phyloP scores from a whole-genome alignment of 208 protist species.

The Leishmania arabica region DNA sequence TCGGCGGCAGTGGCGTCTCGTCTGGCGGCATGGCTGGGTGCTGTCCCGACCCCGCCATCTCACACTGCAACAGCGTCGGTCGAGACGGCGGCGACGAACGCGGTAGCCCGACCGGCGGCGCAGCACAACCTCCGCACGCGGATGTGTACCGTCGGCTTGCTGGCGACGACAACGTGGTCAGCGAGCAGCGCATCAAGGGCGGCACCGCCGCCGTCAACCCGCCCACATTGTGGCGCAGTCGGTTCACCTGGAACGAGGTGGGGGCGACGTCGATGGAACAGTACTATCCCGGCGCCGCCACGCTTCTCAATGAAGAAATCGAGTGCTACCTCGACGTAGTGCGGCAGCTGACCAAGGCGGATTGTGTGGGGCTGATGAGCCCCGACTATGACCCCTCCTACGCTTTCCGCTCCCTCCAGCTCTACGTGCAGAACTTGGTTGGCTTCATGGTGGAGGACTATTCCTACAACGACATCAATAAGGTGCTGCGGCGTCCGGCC shows the following conservation, averaged over 20 bases:
- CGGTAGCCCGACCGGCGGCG: not conserved
- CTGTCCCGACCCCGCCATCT: constrained; percentile 11
- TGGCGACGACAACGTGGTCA: constrained; percentile 67
- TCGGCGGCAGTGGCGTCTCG: not conserved
- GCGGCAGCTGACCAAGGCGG: constrained; percentile 56
- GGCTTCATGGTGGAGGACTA: constrained; percentile 87
- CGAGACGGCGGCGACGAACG: not conserved
- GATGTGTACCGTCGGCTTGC: constrained; percentile 63
- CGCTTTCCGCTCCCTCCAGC: constrained; percentile 67
- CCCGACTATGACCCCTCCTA: constrained; percentile 60
- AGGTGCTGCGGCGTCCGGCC: constrained; percentile 67
- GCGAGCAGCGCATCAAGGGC: constrained; percentile 71
- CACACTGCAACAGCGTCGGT: not conserved
- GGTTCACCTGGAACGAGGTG: constrained; percentile 80
- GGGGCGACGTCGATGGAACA: constrained; percentile 81
- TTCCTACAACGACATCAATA: constrained; percentile 86
- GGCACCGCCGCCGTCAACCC: constrained; percentile 22
- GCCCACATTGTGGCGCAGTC: constrained; percentile 55
- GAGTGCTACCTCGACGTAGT: constrained; percentile 62
- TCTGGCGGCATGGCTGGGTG: not conserved
- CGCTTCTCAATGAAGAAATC: constrained; percentile 72
- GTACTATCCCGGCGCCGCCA: constrained; percentile 82
- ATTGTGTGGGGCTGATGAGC: constrained; percentile 68
- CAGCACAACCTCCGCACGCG: not conserved
- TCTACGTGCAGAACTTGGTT: constrained; percentile 86